These are phyloP conservation scores for Pyrenochaeta sp. DNA, from an alignment of 2,329 filamentous ascomycete genomes.

Conservation along the genomic window DNA sequence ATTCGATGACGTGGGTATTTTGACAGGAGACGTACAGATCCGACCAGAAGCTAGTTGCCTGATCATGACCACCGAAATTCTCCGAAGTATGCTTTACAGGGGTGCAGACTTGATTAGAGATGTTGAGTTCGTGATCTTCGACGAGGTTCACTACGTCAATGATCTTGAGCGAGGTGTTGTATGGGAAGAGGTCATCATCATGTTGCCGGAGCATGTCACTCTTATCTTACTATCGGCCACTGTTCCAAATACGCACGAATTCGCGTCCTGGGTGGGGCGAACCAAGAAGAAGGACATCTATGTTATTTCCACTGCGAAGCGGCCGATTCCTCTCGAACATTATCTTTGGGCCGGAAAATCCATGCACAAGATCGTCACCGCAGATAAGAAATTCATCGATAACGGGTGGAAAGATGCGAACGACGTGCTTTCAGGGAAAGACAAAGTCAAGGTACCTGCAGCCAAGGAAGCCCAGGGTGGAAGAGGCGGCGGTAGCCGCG, in stretches of 20 bases:
- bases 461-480: slow-evolving; percentile 58
- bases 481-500: slow-evolving; percentile 59
- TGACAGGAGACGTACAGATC: slow-evolving; percentile 98
- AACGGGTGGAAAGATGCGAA: slow-evolving; percentile 96
- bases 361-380: slow-evolving; percentile 92
- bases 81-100: slow-evolving; percentile 96
- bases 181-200: slow-evolving; percentile 99
- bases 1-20: slow-evolving; percentile 95
- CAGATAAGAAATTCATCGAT: slow-evolving; percentile 90
- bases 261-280: slow-evolving; percentile 96
- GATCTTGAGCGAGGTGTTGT: slow-evolving; percentile 95
- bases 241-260: slow-evolving; percentile 96
- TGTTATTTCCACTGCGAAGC: slow-evolving; percentile 95
- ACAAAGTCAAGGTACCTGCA: slow-evolving; percentile 71
- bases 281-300: slow-evolving; percentile 99
- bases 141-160: slow-evolving; percentile 99
- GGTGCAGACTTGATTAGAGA: slow-evolving; percentile 95
- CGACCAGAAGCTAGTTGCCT: slow-evolving; percentile 96
- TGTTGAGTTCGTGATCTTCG: slow-evolving; percentile 98
- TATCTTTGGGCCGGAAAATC: slow-evolving; percentile 94
- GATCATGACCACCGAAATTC: slow-evolving; percentile 99
- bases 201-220: slow-evolving; percentile 96
- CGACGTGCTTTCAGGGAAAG: slow-evolving; percentile 78
- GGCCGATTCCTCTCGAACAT: slow-evolving; percentile 93
- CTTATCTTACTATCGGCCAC: slow-evolving; percentile 94